Conservation (phyloP, 495 filamentous ascomycete species). For the Pyrenopolyporus hunteri region DNA sequence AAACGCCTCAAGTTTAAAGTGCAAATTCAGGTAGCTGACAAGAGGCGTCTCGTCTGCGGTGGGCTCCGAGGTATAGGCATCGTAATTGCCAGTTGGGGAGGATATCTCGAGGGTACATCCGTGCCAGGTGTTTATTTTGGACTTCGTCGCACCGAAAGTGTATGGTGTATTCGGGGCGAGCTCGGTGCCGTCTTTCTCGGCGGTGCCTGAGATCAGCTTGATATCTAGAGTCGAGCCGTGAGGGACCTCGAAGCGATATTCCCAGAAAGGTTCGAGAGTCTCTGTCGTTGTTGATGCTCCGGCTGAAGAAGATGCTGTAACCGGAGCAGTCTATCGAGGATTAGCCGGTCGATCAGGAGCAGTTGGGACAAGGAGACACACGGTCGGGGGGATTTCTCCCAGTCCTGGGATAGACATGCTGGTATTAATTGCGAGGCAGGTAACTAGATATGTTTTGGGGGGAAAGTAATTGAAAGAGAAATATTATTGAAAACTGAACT, state of each 20-base stretch:
- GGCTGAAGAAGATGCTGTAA: conserved; percentile 32
- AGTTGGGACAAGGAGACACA: conserved; percentile 29
- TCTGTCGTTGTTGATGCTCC: conserved; percentile 34
- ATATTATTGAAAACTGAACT: too few species aligned
- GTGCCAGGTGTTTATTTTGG: conserved; percentile 88
- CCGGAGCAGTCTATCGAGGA: conserved; percentile 31
- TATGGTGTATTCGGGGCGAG: conserved; percentile 82
- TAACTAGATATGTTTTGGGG: too few species aligned
- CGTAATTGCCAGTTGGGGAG: conserved; percentile 51
- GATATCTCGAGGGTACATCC: conserved; percentile 85
- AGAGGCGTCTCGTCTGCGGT: conserved; percentile 85
- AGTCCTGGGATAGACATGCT: conserved; percentile 60
- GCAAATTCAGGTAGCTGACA: conserved; percentile 81
- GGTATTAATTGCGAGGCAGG: not conserved
- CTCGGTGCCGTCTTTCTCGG: conserved; percentile 96
- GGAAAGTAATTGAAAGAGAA: too few species aligned
- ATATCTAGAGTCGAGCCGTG: conserved; percentile 63
- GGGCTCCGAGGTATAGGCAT: conserved; percentile 67
- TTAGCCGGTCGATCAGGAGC: conserved; percentile 11
- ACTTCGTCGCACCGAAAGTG: conserved; percentile 81
- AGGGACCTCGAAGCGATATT: conserved; percentile 93
- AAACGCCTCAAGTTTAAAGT: conserved; percentile 78
- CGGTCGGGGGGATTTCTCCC: conserved; percentile 53
- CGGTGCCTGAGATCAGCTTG: conserved; percentile 74
- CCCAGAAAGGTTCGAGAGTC: conserved; percentile 58